A percentile compares a stretch with the other conserved stretches of the same genome.
Evolutionary conservation across 805 yeast species (phyloP).

Genomic region (Yarrowia sp.): DNA sequence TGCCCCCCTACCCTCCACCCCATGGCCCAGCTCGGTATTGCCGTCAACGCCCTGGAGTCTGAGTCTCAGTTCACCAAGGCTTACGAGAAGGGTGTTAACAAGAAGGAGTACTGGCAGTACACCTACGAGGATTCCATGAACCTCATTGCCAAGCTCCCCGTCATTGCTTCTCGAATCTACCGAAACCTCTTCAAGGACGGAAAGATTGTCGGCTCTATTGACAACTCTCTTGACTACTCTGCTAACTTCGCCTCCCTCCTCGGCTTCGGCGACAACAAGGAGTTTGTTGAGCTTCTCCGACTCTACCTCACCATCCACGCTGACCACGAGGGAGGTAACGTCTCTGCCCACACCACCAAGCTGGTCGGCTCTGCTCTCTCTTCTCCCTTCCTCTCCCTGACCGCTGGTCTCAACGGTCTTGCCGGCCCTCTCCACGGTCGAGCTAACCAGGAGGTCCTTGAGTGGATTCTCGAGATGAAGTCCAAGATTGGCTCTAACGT

Average conservation of each 20-base stretch:
- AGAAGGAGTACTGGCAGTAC: conserved; percentile 71
- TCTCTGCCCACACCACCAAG: conserved; percentile 77
- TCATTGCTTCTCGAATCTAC: conserved; percentile 70
- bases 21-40: conserved; percentile 79
- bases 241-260: conserved; percentile 63
- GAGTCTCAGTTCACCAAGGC: conserved; percentile 69
- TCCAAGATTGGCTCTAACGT: conserved; percentile 35
- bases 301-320: conserved; percentile 71
- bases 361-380: conserved; percentile 78
- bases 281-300: conserved; percentile 66
- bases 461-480: conserved; percentile 65
- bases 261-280: conserved; percentile 50
- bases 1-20: conserved; percentile 72
- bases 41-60: conserved; percentile 67
- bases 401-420: conserved; percentile 77
- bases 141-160: conserved; percentile 70
- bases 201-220: conserved; percentile 48
- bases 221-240: conserved; percentile 61
- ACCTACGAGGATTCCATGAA: conserved; percentile 67
- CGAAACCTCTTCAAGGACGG: conserved; percentile 58
- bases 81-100: conserved; percentile 65
- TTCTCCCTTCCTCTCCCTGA: conserved; percentile 68
- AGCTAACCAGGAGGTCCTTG: conserved; percentile 81
- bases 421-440: conserved; percentile 87
- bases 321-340: conserved; percentile 84